Evolutionary conservation across 441 rosid genomes (phyloP).

Genomic region (Arabidopsis hybrid): DNA sequence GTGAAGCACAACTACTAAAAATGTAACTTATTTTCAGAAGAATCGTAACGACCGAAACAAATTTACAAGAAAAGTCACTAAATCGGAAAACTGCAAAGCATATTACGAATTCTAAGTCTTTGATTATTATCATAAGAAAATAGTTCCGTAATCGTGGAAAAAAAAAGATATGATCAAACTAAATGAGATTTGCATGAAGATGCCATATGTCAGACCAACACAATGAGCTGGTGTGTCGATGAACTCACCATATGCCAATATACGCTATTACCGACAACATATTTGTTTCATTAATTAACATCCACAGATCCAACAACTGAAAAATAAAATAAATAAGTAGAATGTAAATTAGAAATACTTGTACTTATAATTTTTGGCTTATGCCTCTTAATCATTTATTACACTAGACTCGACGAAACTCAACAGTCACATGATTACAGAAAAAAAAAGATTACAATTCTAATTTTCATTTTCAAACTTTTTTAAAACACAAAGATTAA

Average conservation of each 20-base stretch:
- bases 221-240: conserved; percentile 28
- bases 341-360: not conserved
- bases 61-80: not conserved
- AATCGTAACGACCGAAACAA: not conserved
- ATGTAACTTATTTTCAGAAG: not conserved
- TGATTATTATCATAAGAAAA: not conserved
- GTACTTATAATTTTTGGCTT: conserved; percentile 13
- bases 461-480: not conserved
- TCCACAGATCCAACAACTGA: conserved; percentile 1
- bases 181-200: conserved; percentile 25
- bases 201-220: conserved; percentile 26
- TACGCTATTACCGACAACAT: not conserved
- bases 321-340: not conserved
- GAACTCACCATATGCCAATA: conserved; percentile 9
- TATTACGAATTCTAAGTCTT: not conserved
- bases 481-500: not conserved
- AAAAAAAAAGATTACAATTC: conserved; percentile 17
- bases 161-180: not conserved
- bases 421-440: not conserved
- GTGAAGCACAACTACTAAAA: not conserved
- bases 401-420: conserved; percentile 12
- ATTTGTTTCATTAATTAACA: not conserved
- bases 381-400: conserved; percentile 25
- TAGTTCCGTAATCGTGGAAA: not conserved
- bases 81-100: not conserved